phyloP scores from a whole-genome alignment of 2,329 filamentous ascomycete genomes.

The Thielaviopsis euricoi region DNA sequence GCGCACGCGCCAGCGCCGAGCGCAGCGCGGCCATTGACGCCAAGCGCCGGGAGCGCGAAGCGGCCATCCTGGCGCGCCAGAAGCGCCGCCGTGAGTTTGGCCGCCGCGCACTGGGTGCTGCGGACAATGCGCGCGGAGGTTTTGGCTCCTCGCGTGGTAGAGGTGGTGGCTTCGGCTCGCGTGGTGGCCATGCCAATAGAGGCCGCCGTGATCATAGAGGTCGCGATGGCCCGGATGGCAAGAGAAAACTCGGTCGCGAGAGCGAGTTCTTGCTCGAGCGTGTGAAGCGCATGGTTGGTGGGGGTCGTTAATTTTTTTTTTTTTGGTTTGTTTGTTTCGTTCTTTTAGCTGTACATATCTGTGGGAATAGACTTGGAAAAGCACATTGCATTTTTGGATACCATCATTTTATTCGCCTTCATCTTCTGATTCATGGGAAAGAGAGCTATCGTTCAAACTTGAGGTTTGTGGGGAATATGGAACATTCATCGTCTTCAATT shows the following conservation, averaged over 20 bases:
- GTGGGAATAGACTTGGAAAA: too few species aligned
- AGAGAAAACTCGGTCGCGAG: slow-evolving; percentile 58
- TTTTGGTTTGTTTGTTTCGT: neutral
- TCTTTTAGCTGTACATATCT: too few species aligned
- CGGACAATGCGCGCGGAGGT: slow-evolving; percentile 16
- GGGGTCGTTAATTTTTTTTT: slow-evolving; percentile 3
- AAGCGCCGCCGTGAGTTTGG: slow-evolving; percentile 44
- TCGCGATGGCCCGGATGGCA: slow-evolving; percentile 35
- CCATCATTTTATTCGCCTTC: too few species aligned
- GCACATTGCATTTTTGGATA: too few species aligned
- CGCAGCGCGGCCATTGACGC: slow-evolving; percentile 20
- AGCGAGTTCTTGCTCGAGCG: slow-evolving; percentile 55
- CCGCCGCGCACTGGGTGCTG: slow-evolving; percentile 46
- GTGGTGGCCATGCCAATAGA: neutral
- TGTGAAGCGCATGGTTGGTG: slow-evolving; percentile 48
- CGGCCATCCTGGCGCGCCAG: slow-evolving; percentile 32
- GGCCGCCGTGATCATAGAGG: neutral
- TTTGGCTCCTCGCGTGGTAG: neutral
- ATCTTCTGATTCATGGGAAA: too few species aligned
- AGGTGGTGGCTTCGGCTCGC: neutral
- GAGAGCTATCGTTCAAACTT: too few species aligned
- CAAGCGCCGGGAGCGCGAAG: slow-evolving; percentile 42
- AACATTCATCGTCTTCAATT: too few species aligned
- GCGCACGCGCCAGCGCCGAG: slow-evolving; percentile 20
- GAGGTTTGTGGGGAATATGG: too few species aligned